phyloP scores from a whole-genome alignment of 192 early-diverging fungal species.

The Coemansia sp. region DNA sequence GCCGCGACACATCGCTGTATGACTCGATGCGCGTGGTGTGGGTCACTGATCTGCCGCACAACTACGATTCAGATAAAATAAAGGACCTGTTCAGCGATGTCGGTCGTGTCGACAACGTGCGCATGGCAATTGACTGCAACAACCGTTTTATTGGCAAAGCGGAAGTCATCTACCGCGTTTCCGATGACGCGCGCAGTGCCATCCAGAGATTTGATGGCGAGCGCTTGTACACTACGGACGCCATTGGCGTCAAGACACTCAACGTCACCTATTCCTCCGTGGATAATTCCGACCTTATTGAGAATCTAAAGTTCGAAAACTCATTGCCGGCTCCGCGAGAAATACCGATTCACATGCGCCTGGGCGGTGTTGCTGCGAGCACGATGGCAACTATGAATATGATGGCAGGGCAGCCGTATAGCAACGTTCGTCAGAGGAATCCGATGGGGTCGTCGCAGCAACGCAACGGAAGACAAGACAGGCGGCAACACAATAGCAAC shows the following conservation, averaged over 20 bases:
- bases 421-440: not conserved
- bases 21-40: conserved; percentile 35
- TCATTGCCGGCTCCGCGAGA: conserved; percentile 23
- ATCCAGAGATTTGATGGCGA: conserved; percentile 54
- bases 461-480: conserved; percentile 6
- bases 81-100: conserved; percentile 35
- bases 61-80: conserved; percentile 38
- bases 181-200: conserved; percentile 48
- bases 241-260: conserved; percentile 12
- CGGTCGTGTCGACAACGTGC: conserved; percentile 36
- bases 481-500: not conserved
- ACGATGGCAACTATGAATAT: conserved; percentile 13
- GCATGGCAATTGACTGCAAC: conserved; percentile 41
- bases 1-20: conserved; percentile 32
- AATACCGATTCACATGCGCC: conserved; percentile 7
- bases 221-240: conserved; percentile 35
- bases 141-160: conserved; percentile 40
- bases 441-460: conserved; percentile 3
- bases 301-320: conserved; percentile 30
- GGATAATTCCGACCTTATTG: conserved; percentile 20
- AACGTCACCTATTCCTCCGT: conserved; percentile 29
- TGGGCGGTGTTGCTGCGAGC: conserved; percentile 14
- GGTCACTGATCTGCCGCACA: conserved; percentile 30
- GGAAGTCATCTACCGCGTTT: conserved; percentile 33
- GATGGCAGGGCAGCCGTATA: not conserved